A percentile compares a stretch with the other conserved stretches of the same genome.
Evolutionary conservation across 768 basidiomycete genomes (phyloP).

Genomic region (Auriscalpium vulgare): DNA sequence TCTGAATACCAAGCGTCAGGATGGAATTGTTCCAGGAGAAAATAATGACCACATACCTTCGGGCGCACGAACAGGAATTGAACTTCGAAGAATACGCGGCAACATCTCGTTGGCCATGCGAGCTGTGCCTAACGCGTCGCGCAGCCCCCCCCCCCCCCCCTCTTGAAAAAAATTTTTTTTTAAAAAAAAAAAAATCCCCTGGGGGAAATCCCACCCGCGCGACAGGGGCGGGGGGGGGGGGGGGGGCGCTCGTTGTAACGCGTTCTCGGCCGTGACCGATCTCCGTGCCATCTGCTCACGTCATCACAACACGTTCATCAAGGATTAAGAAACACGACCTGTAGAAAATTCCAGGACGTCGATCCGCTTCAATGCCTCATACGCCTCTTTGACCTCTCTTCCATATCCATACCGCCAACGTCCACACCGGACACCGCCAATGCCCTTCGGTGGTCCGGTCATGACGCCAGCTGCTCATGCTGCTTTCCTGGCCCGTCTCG

Average conservation of each 20-base stretch:
- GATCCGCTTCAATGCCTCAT: slow-evolving; percentile 94
- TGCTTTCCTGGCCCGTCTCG: slow-evolving; percentile 93
- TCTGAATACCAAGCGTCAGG: slow-evolving; percentile 34
- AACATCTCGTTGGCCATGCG: slow-evolving; percentile 99
- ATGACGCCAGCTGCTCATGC: slow-evolving; percentile 97
- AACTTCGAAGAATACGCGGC: slow-evolving; percentile 97
- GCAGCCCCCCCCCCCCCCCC: too few species aligned
- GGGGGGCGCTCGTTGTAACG: slow-evolving; percentile 98
- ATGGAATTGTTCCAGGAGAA: not conserved
- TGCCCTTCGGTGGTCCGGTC: slow-evolving; percentile 89
- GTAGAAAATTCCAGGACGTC: slow-evolving; percentile 92
- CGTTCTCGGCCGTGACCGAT: slow-evolving; percentile 95
- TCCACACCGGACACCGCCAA: slow-evolving; percentile 67
- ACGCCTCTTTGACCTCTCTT: slow-evolving; percentile 92
- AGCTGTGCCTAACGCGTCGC: slow-evolving; percentile 90
- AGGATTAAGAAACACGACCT: slow-evolving; percentile 41
- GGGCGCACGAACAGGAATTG: slow-evolving; percentile 95
- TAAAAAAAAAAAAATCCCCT: too few species aligned
- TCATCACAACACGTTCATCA: not conserved
- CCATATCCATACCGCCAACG: slow-evolving; percentile 93
- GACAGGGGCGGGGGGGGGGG: too few species aligned
- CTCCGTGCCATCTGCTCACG: slow-evolving; percentile 76
- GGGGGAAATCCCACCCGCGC: too few species aligned
- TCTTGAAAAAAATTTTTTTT: too few species aligned
- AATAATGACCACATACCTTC: slow-evolving; percentile 49